A percentile compares a stretch with the other conserved stretches of the same genome.
These are phyloP conservation scores for Penicillium sp. DNA, from an alignment of 2,329 filamentous ascomycete genomes.

Conservation along the genomic window DNA sequence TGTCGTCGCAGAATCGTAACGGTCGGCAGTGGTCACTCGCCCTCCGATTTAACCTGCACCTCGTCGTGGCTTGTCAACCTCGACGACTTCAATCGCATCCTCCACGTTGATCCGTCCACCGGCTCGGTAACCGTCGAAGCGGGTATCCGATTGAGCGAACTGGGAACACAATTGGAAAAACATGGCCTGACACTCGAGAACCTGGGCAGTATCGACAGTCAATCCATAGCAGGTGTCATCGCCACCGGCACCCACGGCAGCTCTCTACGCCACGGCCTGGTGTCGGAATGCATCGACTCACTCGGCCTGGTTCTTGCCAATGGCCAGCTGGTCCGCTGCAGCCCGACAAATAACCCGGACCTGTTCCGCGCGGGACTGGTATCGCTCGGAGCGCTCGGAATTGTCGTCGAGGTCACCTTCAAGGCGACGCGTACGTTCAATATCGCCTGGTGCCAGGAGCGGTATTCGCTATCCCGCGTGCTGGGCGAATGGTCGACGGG, in stretches of 20 bases:
- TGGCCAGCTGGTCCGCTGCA: slow-evolving; percentile 70
- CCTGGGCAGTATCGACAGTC: slow-evolving; percentile 89
- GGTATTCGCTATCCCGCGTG: slow-evolving; percentile 67
- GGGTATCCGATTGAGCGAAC: slow-evolving; percentile 76
- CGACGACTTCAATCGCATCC: slow-evolving; percentile 72
- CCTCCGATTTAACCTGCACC: slow-evolving; percentile 86
- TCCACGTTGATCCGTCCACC: slow-evolving; percentile 65
- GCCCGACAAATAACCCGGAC: slow-evolving; percentile 63
- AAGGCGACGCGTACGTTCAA: slow-evolving; percentile 75
- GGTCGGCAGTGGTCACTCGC: slow-evolving; percentile 89
- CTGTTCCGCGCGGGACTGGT: slow-evolving; percentile 86
- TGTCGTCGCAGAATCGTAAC: slow-evolving; percentile 79
- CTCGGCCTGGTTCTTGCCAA: slow-evolving; percentile 80
- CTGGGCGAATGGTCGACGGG: slow-evolving; percentile 67
- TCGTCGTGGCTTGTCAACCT: slow-evolving; percentile 94
- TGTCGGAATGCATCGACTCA: slow-evolving; percentile 73
- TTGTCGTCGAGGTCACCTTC: slow-evolving; percentile 86
- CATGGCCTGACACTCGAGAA: slow-evolving; percentile 83
- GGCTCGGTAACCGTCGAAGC: slow-evolving; percentile 74
- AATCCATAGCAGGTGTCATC: slow-evolving; percentile 89
- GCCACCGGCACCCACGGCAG: slow-evolving; percentile 92
- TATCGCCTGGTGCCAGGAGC: slow-evolving; percentile 80
- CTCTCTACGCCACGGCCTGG: slow-evolving; percentile 74
- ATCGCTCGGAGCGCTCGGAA: slow-evolving; percentile 83
- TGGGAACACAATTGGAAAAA: slow-evolving; percentile 71